phyloP scores from a whole-genome alignment of 306 rosid species.

The Astragalus glycyphyllos region DNA sequence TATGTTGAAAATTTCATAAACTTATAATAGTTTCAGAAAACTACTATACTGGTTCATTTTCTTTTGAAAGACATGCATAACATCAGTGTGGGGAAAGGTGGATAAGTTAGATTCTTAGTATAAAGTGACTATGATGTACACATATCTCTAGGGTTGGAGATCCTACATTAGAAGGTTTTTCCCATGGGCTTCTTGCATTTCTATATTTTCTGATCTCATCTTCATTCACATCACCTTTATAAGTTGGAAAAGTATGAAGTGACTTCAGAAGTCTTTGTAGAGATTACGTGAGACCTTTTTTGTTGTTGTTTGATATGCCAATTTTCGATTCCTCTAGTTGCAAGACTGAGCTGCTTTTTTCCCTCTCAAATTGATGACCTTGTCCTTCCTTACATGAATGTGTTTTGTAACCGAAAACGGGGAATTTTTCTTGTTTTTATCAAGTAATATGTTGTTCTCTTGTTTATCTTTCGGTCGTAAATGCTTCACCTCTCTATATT shows the following conservation, averaged over 20 bases:
- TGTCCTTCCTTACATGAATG: not conserved
- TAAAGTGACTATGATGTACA: not conserved
- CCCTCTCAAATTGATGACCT: not conserved
- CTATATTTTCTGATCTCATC: not conserved
- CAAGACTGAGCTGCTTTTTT: constrained; percentile 19
- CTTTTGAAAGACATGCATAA: constrained; percentile 22
- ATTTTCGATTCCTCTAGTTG: constrained; percentile 7
- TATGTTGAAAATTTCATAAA: not conserved
- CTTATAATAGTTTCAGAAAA: constrained; percentile 8
- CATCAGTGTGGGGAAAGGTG: constrained; percentile 2
- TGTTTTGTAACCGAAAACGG: constrained; percentile 1
- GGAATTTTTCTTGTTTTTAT: not conserved
- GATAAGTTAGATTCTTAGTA: not conserved
- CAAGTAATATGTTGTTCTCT: constrained; percentile 31
- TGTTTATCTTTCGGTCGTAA: not conserved
- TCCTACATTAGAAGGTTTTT: not conserved
- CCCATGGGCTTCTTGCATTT: not conserved
- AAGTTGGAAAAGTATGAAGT: constrained; percentile 21
- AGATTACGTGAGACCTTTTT: not conserved
- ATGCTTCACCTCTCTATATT: constrained; percentile 16
- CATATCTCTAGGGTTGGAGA: constrained; percentile 11
- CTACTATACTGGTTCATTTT: constrained; percentile 5
- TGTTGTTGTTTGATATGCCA: constrained; percentile 6
- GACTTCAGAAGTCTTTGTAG: not conserved
- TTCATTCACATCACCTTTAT: not conserved